These are phyloP conservation scores for Kodamaea lidongshanica DNA, from an alignment of 805 yeast species.

Conservation along the genomic window DNA sequence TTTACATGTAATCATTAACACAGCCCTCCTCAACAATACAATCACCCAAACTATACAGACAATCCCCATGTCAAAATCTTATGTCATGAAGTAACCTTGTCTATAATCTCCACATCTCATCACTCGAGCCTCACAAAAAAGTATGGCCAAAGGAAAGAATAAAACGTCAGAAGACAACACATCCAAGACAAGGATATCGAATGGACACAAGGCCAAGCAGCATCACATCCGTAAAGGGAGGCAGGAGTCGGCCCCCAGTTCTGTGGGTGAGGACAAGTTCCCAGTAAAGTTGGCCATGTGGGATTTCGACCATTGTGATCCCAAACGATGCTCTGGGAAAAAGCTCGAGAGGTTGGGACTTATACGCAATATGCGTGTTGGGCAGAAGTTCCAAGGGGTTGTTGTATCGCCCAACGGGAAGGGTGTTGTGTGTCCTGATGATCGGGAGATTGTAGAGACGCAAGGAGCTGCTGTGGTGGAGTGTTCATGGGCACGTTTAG, in stretches of 20 bases:
- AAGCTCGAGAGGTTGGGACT: slow-evolving; percentile 84
- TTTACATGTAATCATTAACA: too few relatives aligned
- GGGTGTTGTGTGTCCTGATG: slow-evolving; percentile 84
- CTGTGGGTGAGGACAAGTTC: slow-evolving; percentile 37
- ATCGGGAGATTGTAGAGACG: slow-evolving; percentile 65
- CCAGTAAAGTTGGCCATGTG: slow-evolving; percentile 95
- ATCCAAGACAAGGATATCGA: slow-evolving; percentile 37
- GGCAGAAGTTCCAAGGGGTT: slow-evolving; percentile 87
- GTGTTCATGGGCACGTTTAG: slow-evolving; percentile 97
- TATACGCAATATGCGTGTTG: slow-evolving; percentile 73
- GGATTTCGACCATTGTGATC: slow-evolving; percentile 99
- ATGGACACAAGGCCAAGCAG: slow-evolving; percentile 52
- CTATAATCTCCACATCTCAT: not conserved
- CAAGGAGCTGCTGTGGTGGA: slow-evolving; percentile 97
- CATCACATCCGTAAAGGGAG: slow-evolving; percentile 40
- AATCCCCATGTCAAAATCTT: too few relatives aligned
- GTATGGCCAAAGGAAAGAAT: slow-evolving; percentile 55
- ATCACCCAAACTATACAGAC: too few relatives aligned
- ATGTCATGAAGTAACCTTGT: too few relatives aligned
- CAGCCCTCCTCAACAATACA: too few relatives aligned
- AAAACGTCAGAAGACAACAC: slow-evolving; percentile 41
- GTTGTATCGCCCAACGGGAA: slow-evolving; percentile 93
- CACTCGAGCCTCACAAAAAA: not conserved
- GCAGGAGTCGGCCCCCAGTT: slow-evolving; percentile 23
- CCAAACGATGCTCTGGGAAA: slow-evolving; percentile 94